Percentiles rank a stretch among this genome's conserved stretches.
Evolutionary conservation across 768 basidiomycete genomes (phyloP).

Genomic region (Mycena polygramma): DNA sequence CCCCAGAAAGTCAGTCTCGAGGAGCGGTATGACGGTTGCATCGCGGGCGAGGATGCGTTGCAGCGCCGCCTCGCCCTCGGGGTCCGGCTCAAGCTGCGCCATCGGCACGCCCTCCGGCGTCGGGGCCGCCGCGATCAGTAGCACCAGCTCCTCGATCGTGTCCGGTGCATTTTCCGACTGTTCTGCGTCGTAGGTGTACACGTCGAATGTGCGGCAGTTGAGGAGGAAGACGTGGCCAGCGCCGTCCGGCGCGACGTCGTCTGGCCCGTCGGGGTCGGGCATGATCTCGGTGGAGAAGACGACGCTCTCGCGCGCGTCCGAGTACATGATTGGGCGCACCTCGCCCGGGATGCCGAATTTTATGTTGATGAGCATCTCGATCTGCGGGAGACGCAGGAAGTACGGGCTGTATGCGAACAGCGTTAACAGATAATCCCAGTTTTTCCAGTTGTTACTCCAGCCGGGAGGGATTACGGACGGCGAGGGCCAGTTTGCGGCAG

Average conservation of each 20-base stretch:
- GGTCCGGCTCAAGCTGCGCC: conserved; percentile 36
- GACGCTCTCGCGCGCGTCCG: conserved; percentile 36
- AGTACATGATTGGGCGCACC: conserved; percentile 50
- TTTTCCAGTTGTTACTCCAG: conserved; percentile 49
- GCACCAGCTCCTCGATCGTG: conserved; percentile 28
- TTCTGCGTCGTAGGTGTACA: conserved; percentile 18
- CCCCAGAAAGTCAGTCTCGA: conserved; percentile 46
- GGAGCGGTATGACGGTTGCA: conserved; percentile 47
- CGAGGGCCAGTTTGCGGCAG: conserved; percentile 42
- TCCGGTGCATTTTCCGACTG: not conserved
- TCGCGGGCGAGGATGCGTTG: conserved; percentile 47
- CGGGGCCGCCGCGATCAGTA: conserved; percentile 22
- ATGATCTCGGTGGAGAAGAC: conserved; percentile 41
- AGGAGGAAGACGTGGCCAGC: conserved; percentile 23
- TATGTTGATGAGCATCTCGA: conserved; percentile 52
- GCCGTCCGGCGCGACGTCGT: conserved; percentile 10
- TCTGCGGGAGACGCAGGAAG: conserved; percentile 53
- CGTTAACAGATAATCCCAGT: conserved; percentile 47
- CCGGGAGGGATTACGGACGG: conserved; percentile 42
- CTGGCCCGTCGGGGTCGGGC: not conserved
- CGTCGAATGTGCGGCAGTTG: conserved; percentile 30
- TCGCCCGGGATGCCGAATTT: conserved; percentile 47
- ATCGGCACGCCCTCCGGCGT: conserved; percentile 25
- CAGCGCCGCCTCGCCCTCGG: conserved; percentile 46
- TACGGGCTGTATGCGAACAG: conserved; percentile 51